These are phyloP conservation scores for Dactylorhiza incarnata DNA, from an alignment of 106 monocot genomes.

Conservation along the genomic window DNA sequence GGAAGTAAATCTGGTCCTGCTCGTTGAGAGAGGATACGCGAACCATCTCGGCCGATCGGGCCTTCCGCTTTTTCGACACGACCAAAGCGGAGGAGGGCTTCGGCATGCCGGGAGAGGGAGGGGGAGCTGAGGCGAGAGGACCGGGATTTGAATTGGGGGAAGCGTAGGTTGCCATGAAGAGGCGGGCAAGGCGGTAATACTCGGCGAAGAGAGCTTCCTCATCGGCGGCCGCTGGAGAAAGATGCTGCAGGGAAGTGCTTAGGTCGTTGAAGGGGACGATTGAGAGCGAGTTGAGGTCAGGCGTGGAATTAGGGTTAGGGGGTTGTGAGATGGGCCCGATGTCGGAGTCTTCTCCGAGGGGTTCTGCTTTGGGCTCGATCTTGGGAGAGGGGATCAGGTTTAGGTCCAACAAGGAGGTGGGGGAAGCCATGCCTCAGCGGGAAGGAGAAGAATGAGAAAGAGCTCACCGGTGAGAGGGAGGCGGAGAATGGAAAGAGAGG, in stretches of 20 bases:
- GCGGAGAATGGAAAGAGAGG: neutral
- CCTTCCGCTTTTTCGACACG: constrained; percentile 36
- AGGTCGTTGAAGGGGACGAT: constrained; percentile 10
- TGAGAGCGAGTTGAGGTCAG: neutral
- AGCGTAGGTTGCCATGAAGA: constrained; percentile 25
- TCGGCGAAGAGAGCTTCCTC: constrained; percentile 51
- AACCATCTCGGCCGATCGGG: constrained; percentile 68
- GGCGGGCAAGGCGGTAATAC: constrained; percentile 51
- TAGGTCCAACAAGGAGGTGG: constrained; percentile 10
- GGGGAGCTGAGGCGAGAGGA: constrained; percentile 13
- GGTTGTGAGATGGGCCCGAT: neutral
- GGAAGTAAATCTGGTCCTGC: constrained; percentile 52
- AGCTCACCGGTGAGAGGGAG: neutral
- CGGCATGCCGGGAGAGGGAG: neutral
- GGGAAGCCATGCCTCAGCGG: constrained; percentile 2
- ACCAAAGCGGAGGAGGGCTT: constrained; percentile 10
- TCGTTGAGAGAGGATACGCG: constrained; percentile 42
- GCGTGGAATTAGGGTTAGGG: neutral
- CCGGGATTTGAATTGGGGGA: neutral
- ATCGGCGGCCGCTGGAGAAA: constrained; percentile 17
- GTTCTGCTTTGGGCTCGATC: constrained; percentile 28
- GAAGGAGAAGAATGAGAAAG: constrained; percentile 1
- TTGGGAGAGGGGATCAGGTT: constrained; percentile 17
- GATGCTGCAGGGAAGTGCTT: constrained; percentile 24
- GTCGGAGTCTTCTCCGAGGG: constrained; percentile 3